Percentiles rank a stretch among this genome's conserved stretches.
phyloP scores from a whole-genome alignment of 2,329 filamentous ascomycete genomes.

The Colletotrichum simmondsii region DNA sequence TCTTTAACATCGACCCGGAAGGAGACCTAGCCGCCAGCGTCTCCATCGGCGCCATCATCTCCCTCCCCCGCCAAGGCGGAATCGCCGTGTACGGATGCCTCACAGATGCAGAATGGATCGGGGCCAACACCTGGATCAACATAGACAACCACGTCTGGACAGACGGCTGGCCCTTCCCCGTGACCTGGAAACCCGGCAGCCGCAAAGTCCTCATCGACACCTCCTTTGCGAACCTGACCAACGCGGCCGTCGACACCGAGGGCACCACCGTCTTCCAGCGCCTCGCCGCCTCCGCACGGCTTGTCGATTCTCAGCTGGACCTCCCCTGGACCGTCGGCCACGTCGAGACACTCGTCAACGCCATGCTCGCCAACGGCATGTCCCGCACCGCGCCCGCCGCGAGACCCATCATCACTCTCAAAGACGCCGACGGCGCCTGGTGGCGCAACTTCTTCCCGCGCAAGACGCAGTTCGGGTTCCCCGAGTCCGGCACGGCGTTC shows the following conservation, averaged over 20 bases:
- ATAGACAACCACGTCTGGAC: not conserved
- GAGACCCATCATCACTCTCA: not conserved
- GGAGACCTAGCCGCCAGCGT: not conserved
- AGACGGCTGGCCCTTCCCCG: not conserved
- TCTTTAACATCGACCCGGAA: not conserved
- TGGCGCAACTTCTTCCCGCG: slow-evolving; percentile 13
- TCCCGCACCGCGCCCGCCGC: not conserved
- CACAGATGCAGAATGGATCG: not conserved
- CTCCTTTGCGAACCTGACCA: slow-evolving; percentile 16
- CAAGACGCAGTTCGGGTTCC: not conserved
- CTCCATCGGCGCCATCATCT: not conserved
- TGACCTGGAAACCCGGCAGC: not conserved
- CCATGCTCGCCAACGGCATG: slow-evolving; percentile 14
- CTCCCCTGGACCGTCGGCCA: not conserved
- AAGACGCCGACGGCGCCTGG: slow-evolving; percentile 1
- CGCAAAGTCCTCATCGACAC: not conserved
- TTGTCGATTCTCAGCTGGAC: not conserved
- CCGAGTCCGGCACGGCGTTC: not conserved
- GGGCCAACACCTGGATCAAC: not conserved
- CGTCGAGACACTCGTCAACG: slow-evolving; percentile 12
- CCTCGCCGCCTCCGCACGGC: not conserved
- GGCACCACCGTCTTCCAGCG: slow-evolving; percentile 5
- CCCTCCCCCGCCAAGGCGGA: not conserved
- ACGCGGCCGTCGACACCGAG: not conserved
- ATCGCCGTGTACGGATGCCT: not conserved